A percentile compares a stretch with the other conserved stretches of the same genome.
phyloP scores from a whole-genome alignment of 345 rosid species.

The Sonneratia alba region DNA sequence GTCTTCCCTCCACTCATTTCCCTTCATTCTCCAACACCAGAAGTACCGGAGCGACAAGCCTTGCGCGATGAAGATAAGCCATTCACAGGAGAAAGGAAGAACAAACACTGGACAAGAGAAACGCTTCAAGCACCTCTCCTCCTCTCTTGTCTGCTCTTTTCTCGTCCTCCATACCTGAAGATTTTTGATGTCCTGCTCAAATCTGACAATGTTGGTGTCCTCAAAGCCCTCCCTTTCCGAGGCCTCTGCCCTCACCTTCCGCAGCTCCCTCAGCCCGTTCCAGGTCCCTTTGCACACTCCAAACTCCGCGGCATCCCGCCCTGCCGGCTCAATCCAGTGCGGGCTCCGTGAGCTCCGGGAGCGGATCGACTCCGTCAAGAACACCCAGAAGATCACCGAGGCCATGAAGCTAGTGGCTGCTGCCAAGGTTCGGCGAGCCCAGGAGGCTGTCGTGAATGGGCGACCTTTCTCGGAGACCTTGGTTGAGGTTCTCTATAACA shows the following conservation, averaged over 20 bases:
- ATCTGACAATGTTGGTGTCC: conserved; percentile 72
- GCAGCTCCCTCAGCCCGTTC: conserved; percentile 53
- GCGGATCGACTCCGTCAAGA: conserved; percentile 73
- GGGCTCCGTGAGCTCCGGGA: conserved; percentile 71
- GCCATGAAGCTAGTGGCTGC: conserved; percentile 99
- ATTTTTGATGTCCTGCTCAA: conserved; percentile 59
- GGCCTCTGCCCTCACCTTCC: conserved; percentile 58
- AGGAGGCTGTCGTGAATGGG: conserved; percentile 86
- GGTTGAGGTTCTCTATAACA: conserved; percentile 88
- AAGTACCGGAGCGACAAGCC: conserved; percentile 7
- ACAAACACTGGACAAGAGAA: neutral
- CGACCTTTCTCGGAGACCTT: conserved; percentile 88
- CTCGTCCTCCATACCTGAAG: neutral
- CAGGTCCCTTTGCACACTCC: conserved; percentile 38
- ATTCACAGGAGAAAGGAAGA: neutral
- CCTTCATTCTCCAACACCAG: conserved; percentile 20
- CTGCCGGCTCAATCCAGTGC: conserved; percentile 50
- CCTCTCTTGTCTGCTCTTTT: conserved; percentile 6
- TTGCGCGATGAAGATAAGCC: conserved; percentile 23
- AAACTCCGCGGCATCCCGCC: conserved; percentile 41
- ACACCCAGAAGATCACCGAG: conserved; percentile 96
- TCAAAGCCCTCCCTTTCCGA: conserved; percentile 70
- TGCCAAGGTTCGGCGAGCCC: conserved; percentile 94
- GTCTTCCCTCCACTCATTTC: conserved; percentile 51
- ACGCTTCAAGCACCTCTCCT: neutral